Evolutionary conservation across 257 asterid genomes (phyloP).

Genomic region (Cinchona pubescens): DNA sequence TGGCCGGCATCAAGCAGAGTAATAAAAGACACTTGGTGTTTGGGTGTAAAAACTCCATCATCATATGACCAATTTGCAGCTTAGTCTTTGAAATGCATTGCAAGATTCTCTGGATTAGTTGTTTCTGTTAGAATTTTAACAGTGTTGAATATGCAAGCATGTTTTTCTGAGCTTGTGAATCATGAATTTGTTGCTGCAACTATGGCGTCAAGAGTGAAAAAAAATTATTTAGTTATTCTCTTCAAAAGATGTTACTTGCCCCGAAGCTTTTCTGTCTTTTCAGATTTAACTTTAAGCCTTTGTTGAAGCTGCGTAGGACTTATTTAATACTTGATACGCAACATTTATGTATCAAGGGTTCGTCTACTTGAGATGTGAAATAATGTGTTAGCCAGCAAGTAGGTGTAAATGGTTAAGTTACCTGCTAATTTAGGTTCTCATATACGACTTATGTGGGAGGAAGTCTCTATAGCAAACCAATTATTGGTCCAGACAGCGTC

Average conservation of each 20-base stretch:
- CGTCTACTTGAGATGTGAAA: neutral
- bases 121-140: neutral
- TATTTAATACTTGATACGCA: too few relatives aligned
- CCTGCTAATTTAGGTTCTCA: neutral
- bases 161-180: too few relatives aligned
- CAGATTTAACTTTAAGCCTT: too few relatives aligned
- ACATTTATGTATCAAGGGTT: too few relatives aligned
- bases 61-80: neutral
- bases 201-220: neutral
- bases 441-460: too few relatives aligned
- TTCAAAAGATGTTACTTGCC: too few relatives aligned
- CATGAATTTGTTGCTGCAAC: neutral
- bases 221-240: too few relatives aligned
- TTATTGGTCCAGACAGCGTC: neutral
- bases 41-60: neutral
- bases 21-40: neutral
- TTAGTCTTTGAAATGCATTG: neutral
- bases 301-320: too few relatives aligned
- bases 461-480: neutral
- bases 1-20: conserved; percentile 23
- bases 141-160: neutral
- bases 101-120: too few relatives aligned
- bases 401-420: neutral
- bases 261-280: too few relatives aligned
- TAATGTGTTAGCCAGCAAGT: neutral